phyloP scores from a whole-genome alignment of 805 yeast genomes.

The Lipomyces sp. region DNA sequence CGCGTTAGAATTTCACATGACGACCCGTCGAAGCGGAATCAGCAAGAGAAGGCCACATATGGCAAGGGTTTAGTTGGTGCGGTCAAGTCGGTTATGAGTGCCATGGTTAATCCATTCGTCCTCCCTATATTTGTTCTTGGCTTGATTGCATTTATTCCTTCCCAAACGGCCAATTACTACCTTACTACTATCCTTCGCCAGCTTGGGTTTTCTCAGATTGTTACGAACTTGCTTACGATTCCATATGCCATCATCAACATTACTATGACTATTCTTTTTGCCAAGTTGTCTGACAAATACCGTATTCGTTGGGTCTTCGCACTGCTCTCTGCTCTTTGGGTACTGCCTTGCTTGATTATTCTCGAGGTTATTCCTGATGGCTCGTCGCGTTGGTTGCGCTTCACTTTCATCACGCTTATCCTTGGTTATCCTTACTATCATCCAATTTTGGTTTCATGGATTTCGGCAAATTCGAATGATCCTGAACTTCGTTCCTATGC shows the following conservation, averaged over 20 bases:
- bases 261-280: conserved; percentile 32
- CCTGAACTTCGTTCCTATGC: conserved; percentile 61
- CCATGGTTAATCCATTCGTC: conserved; percentile 13
- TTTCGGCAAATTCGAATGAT: conserved; percentile 58
- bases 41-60: conserved; percentile 26
- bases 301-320: conserved; percentile 24
- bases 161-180: conserved; percentile 21
- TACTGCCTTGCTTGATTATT: conserved; percentile 18
- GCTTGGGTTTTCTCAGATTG: conserved; percentile 51
- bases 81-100: conserved; percentile 17
- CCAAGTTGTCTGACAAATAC: conserved; percentile 18
- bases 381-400: conserved; percentile 24
- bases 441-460: conserved; percentile 57
- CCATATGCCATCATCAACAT: conserved; percentile 43
- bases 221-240: conserved; percentile 51
- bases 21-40: conserved; percentile 39
- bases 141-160: conserved; percentile 23
- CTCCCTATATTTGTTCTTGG: conserved; percentile 23
- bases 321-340: conserved; percentile 26
- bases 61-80: conserved; percentile 48
- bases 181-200: conserved; percentile 48
- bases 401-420: conserved; percentile 31
- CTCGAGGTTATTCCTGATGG: conserved; percentile 31
- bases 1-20: conserved; percentile 59
- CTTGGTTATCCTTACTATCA: conserved; percentile 50